A percentile compares a stretch with the other conserved stretches of the same genome.
phyloP scores from a whole-genome alignment of 83 land plant genomes.

The Larix sibirica region DNA sequence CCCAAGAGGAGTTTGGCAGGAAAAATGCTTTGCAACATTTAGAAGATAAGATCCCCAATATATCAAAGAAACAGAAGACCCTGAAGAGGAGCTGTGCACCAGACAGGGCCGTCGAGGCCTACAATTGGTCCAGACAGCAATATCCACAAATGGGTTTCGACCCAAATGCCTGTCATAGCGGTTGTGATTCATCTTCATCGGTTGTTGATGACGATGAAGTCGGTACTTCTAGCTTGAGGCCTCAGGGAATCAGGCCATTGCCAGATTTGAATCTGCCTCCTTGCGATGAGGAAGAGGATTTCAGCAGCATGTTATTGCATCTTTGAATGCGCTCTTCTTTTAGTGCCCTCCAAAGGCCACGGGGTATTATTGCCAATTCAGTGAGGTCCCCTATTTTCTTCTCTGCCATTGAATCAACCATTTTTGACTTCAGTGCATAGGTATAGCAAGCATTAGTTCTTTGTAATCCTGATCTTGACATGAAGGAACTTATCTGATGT shows the following conservation, averaged over 20 bases:
- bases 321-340: neutral
- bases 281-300: constrained; percentile 15
- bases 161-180: constrained; percentile 15
- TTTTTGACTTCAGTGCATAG: neutral
- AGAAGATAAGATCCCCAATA: constrained; percentile 3
- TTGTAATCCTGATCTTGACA: neutral
- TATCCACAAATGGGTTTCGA: constrained; percentile 5
- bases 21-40: neutral
- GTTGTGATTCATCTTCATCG: constrained; percentile 19
- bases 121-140: constrained; percentile 16
- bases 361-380: neutral
- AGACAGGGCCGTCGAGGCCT: constrained; percentile 6
- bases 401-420: constrained; percentile 7
- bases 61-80: neutral
- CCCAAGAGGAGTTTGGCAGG: constrained; percentile 3
- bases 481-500: neutral
- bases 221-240: constrained; percentile 10
- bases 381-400: neutral
- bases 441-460: neutral
- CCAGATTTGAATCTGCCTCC: constrained; percentile 21
- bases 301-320: constrained; percentile 2
- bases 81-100: constrained; percentile 19
- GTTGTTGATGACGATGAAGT: constrained; percentile 18
- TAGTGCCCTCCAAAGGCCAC: neutral
- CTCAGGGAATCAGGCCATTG: constrained; percentile 2